Base-by-base conservation (phyloP, 139 green algal species). In the Chlamydomonas eustigma region DNA sequence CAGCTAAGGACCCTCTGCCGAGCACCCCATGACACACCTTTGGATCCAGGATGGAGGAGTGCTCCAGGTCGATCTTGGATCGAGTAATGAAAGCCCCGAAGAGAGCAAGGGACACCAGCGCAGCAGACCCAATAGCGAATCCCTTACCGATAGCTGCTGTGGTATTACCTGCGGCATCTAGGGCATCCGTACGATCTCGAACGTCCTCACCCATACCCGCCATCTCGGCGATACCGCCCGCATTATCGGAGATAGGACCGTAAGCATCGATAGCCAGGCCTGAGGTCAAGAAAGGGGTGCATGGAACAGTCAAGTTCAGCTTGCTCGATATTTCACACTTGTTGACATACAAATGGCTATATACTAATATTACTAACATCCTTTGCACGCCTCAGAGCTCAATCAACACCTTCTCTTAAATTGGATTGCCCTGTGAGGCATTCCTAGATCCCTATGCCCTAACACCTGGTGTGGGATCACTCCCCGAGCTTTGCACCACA, bases 101-200 rank as follows among this genome's bases (percentile, higher is more conserved):
- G 65, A 99, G 90, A 2, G 95, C 95, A 64, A 99, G 91, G 30
- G 95, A 98, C 74, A 99, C 95, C 2, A 98, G 92, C 0, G 95
- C 95, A 52, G 95, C 95, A 1, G 95, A 98, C 76, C 95, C 95
- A 74, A 98, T 98, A 79, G 95, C 95, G 81, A 98, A 98, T 77
- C 95, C 94, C 85, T 98, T 98, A 76, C 94, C 94, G 75, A 98
- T 97, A 81, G 94, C 94, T 77, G 94, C 94, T 36, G 95, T 99
- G 78, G 95, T 99, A 92, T 99, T 99, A 78, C 95, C 95, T 12
- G 95, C 95, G 66, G 95, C 91, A 76, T 99, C 94, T 52, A 98
- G 88, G 1, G 94, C 94, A 74, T 98, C 95, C 28, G 95, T 99
- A 78, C 94, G 89, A 84, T 98, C 95, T 50, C 95, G 90, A 79